phyloP scores from a whole-genome alignment of 108 stramenopile species.

The Nitzschia sp. region DNA sequence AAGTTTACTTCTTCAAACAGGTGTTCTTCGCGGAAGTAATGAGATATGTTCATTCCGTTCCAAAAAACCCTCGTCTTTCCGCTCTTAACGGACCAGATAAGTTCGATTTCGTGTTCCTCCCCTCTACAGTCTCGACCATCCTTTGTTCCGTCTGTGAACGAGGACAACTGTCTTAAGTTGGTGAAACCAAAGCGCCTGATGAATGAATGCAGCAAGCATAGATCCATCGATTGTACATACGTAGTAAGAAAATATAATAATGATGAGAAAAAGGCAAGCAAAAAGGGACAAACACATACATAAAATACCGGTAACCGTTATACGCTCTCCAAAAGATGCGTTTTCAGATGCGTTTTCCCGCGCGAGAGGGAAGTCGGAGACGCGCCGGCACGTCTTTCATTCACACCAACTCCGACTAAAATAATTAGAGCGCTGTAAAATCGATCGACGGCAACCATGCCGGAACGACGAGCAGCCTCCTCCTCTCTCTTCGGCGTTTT shows the following conservation, averaged over 20 bases:
- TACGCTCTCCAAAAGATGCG: too few species aligned
- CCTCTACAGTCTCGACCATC: conserved; percentile 28
- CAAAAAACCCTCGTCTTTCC: conserved; percentile 46
- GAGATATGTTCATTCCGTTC: conserved; percentile 35
- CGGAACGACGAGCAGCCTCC: too few species aligned
- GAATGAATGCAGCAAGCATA: too few species aligned
- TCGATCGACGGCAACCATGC: background rate
- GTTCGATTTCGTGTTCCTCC: conserved; percentile 51
- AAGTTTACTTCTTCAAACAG: conserved; percentile 18
- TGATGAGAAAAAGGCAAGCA: background rate
- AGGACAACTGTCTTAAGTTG: conserved; percentile 18
- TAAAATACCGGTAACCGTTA: too few species aligned
- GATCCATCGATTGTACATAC: too few species aligned
- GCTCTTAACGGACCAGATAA: conserved; percentile 49
- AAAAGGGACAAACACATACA: background rate
- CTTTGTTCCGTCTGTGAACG: conserved; percentile 11
- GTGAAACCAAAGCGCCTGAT: conserved; percentile 43
- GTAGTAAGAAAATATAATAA: too few species aligned
- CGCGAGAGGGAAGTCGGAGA: too few species aligned
- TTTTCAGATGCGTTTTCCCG: too few species aligned
- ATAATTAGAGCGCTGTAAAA: background rate
- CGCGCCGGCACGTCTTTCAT: background rate
- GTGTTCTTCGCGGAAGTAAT: conserved; percentile 12
- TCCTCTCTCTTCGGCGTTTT: too few species aligned
- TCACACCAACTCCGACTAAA: background rate